Evolutionary conservation across 805 yeast species (phyloP).

Genomic region (Metschnikowia matae): DNA sequence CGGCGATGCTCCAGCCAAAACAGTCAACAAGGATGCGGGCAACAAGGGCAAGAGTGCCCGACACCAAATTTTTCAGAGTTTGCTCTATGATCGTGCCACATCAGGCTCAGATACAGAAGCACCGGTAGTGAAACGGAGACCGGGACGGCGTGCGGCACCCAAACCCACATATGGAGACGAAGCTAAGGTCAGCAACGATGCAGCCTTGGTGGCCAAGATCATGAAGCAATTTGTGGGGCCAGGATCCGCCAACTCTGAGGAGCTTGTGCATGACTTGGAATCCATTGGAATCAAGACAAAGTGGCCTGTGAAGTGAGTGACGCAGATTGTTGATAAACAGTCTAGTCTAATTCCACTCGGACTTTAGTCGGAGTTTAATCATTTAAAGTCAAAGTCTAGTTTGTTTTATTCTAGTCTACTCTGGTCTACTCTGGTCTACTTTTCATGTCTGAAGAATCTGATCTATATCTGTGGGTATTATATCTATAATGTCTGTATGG

Average conservation of each 20-base stretch:
- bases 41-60: conserved; percentile 22
- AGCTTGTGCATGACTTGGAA: conserved; percentile 33
- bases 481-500: too few species aligned
- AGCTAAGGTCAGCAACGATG: conserved; percentile 28
- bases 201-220: conserved; percentile 37
- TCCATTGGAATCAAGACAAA: conserved; percentile 32
- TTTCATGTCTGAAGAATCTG: too few species aligned
- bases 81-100: conserved; percentile 35
- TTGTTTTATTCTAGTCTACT: too few species aligned
- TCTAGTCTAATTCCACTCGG: not conserved
- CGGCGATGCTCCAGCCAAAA: conserved; percentile 33
- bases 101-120: conserved; percentile 36
- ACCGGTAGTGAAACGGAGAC: conserved; percentile 26
- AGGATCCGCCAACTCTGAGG: conserved; percentile 30
- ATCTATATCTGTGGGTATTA: too few species aligned
- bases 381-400: too few species aligned
- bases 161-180: conserved; percentile 17
- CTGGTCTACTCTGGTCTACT: too few species aligned
- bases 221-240: conserved; percentile 43
- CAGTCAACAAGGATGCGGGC: conserved; percentile 17
- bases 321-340: not conserved
- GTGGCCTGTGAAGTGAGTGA: conserved; percentile 26
- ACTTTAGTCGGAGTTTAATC: too few species aligned
- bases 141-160: conserved; percentile 36
- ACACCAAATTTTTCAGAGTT: conserved; percentile 38